Evolutionary conservation across 768 basidiomycete species (phyloP).

Genomic region (Suillus decipiens): DNA sequence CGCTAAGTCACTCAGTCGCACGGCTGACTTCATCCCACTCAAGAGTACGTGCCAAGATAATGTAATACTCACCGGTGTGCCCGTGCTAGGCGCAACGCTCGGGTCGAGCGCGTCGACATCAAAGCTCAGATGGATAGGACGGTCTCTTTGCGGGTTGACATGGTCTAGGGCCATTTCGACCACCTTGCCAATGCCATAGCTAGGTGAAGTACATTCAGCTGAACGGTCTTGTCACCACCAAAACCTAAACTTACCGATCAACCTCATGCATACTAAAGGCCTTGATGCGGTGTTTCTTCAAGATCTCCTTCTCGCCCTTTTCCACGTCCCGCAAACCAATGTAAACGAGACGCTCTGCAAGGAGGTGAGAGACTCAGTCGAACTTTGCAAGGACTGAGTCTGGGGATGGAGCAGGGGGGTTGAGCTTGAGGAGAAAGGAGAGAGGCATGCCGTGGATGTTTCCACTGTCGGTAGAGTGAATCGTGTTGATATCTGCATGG

Average conservation of each 20-base stretch:
- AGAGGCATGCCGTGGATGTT: slow-evolving; percentile 99
- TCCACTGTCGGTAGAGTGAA: slow-evolving; percentile 79
- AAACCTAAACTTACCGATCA: slow-evolving; percentile 51
- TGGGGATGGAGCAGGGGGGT: slow-evolving; percentile 30
- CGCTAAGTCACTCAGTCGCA: neutral
- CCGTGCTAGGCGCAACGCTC: slow-evolving; percentile 60
- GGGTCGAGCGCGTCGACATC: slow-evolving; percentile 97
- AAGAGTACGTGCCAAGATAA: neutral
- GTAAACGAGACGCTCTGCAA: slow-evolving; percentile 83
- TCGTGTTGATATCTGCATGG: slow-evolving; percentile 95
- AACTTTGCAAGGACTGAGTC: slow-evolving; percentile 33
- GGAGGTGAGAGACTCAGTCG: slow-evolving; percentile 64
- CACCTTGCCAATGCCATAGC: slow-evolving; percentile 89
- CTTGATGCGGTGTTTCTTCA: slow-evolving; percentile 79
- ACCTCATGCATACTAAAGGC: slow-evolving; percentile 93
- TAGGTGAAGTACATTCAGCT: slow-evolving; percentile 19
- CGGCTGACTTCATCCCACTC: neutral
- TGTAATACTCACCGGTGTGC: slow-evolving; percentile 68
- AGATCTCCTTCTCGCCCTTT: slow-evolving; percentile 81
- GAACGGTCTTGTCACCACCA: slow-evolving; percentile 64
- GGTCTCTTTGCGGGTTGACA: slow-evolving; percentile 81
- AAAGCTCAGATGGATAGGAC: slow-evolving; percentile 93
- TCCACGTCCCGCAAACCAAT: slow-evolving; percentile 97
- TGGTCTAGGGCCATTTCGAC: slow-evolving; percentile 96
- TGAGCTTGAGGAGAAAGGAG: slow-evolving; percentile 77